Conservation (phyloP, 192 early-diverging fungal genomes). For the Podochytrium sp. region DNA sequence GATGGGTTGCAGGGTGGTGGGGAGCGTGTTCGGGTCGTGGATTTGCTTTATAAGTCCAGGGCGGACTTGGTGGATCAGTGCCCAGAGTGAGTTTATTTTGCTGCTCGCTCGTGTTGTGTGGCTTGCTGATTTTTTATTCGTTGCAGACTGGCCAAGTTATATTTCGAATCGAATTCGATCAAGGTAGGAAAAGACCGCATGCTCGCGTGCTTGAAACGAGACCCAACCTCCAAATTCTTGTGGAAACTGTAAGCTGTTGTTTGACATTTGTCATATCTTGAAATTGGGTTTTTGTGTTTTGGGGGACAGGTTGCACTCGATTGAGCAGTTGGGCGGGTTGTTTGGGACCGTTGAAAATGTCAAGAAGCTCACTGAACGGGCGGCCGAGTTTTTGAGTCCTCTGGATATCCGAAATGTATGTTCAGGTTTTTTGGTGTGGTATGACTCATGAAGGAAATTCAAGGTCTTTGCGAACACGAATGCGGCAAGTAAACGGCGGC, state of each 20-base stretch:
- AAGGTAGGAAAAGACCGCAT: background rate
- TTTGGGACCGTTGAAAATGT: background rate
- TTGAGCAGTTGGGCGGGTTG: constrained; percentile 15
- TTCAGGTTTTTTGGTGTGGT: no score
- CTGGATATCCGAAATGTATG: no score
- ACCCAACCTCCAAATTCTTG: background rate
- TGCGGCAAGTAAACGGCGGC: no score
- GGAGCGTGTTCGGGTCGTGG: background rate
- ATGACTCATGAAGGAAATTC: no score
- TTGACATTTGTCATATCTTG: background rate
- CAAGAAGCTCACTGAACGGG: no score
- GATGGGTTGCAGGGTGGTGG: background rate
- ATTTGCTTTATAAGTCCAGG: constrained; percentile 1
- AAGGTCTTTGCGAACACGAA: no score
- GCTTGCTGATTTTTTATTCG: background rate
- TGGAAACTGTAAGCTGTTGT: constrained; percentile 8
- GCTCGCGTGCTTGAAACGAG: background rate
- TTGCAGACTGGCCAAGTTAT: constrained; percentile 6
- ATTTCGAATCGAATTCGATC: constrained; percentile 11
- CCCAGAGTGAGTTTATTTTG: background rate
- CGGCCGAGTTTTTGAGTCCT: no score
- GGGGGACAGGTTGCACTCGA: background rate
- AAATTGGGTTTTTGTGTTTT: background rate
- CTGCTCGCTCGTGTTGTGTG: background rate
- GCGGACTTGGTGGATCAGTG: background rate